Evolutionary conservation across 2,329 filamentous ascomycete genomes (phyloP), one percentile per base, ranked within the genome.

Genomic region (Amauroascus verrucosus): DNA sequence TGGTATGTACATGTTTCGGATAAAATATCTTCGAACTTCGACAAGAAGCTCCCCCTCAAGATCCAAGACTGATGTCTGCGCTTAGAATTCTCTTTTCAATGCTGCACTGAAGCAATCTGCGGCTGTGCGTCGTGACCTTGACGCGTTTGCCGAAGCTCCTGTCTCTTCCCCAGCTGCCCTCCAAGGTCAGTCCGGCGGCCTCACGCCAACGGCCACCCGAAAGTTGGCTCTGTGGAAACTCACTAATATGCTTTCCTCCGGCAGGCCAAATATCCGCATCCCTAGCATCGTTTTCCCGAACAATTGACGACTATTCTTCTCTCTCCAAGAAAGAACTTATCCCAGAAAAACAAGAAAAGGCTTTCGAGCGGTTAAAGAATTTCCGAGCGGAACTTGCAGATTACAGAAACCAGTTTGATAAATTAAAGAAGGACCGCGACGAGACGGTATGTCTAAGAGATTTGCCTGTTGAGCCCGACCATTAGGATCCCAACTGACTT

Each of bases 241-340:
- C 20, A 20, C 51, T 53, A 16, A 48, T 18, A 2, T 37, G 24
- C 9, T 44, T 24, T 18, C n/a, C 18, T 46, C 16, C 5, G 13
- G 6, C 65, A 69, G 84, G 85, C 65, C 85, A 88, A 69, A 81
- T 88, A 59, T 84, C 85, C n/a, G 84, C 83, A 18, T 86, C 86
- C 13, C 74, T 94, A 28, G 83, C 86, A 41, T 82, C 89, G 56
- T 89, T 98, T 69, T 81, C 86, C 45, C 88, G 93, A 57, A 95
- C 88, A 0, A 78, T 98, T 59, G 90, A 96, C 72, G 90, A 96
- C 66, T 98, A 98, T 75, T 82, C 85, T 63, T 79, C 80, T 53
- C 81, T 95, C 28, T 85, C 90, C 1, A 86, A 87, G 60, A 86
- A 91, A 63, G 93, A 98, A 70, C 81, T 95, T 30, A 90, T 95